Conservation (phyloP, 768 basidiomycete genomes). For the Collybia mongolica region DNA sequence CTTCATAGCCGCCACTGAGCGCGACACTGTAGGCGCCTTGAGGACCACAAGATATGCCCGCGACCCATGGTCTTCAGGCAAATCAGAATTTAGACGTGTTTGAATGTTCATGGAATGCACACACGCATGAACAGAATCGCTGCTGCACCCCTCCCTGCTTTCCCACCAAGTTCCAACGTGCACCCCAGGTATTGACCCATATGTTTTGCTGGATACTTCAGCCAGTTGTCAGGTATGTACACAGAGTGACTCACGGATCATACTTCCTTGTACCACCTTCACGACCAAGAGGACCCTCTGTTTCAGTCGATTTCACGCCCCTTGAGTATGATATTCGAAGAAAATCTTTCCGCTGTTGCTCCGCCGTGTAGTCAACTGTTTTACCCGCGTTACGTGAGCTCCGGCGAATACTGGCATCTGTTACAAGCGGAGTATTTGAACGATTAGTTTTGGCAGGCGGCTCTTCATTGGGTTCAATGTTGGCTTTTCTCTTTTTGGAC, state of each 20-base stretch:
- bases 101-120: constrained; percentile 22
- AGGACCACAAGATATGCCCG: constrained; percentile 67
- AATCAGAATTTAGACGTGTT: constrained; percentile 6
- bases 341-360: constrained; percentile 32
- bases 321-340: constrained; percentile 37
- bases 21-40: constrained; percentile 84
- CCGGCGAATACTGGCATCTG: constrained; percentile 44
- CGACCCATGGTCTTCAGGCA: constrained; percentile 69
- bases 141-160: constrained; percentile 65
- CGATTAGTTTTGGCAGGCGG: constrained; percentile 27
- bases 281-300: constrained; percentile 34
- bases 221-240: not conserved
- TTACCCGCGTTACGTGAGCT: constrained; percentile 68
- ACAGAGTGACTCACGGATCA: constrained; percentile 47
- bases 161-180: constrained; percentile 85
- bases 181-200: constrained; percentile 78
- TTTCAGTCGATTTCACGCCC: constrained; percentile 32
- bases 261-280: constrained; percentile 33
- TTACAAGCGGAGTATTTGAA: constrained; percentile 19
- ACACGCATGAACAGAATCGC: constrained; percentile 83
- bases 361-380: constrained; percentile 50
- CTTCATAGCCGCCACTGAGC: constrained; percentile 86
- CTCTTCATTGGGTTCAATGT: constrained; percentile 20
- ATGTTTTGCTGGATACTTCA: constrained; percentile 56
- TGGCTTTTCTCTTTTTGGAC: constrained; percentile 41